phyloP scores from a whole-genome alignment of 164 flowering plant genomes.

The Piper longum region DNA sequence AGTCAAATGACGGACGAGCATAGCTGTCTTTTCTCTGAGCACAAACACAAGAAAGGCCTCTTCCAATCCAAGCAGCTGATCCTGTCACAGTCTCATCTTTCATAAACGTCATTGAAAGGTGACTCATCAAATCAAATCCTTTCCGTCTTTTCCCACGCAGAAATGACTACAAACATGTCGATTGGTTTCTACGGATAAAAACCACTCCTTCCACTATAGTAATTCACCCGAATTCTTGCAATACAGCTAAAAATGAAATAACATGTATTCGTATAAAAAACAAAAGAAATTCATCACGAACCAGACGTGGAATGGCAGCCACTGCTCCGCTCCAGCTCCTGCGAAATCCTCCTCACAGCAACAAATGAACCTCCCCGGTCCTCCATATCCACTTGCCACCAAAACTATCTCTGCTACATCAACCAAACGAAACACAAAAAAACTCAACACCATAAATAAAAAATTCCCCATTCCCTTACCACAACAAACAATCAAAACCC shows the following conservation, averaged over 20 bases:
- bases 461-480: not conserved
- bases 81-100: constrained; percentile 55
- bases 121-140: not conserved
- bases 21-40: constrained; percentile 90
- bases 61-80: constrained; percentile 97
- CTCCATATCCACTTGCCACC: constrained; percentile 6
- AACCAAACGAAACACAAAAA: not conserved
- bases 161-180: not conserved
- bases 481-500: not conserved
- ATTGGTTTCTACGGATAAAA: not conserved
- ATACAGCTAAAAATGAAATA: too few relatives aligned
- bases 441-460: not conserved
- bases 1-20: constrained; percentile 80
- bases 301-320: constrained; percentile 11
- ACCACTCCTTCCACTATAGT: not conserved
- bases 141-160: not conserved
- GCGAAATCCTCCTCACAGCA: constrained; percentile 14
- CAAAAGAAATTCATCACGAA: not conserved
- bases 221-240: not conserved
- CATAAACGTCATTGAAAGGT: not conserved
- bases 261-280: too few relatives aligned
- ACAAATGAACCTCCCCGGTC: constrained; percentile 11
- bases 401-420: not conserved
- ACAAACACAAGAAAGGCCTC: constrained; percentile 98
- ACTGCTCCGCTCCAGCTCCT: constrained; percentile 9